These are phyloP conservation scores for Lactarius pseudohatsudake DNA, from an alignment of 768 basidiomycete species.

Conservation along the genomic window DNA sequence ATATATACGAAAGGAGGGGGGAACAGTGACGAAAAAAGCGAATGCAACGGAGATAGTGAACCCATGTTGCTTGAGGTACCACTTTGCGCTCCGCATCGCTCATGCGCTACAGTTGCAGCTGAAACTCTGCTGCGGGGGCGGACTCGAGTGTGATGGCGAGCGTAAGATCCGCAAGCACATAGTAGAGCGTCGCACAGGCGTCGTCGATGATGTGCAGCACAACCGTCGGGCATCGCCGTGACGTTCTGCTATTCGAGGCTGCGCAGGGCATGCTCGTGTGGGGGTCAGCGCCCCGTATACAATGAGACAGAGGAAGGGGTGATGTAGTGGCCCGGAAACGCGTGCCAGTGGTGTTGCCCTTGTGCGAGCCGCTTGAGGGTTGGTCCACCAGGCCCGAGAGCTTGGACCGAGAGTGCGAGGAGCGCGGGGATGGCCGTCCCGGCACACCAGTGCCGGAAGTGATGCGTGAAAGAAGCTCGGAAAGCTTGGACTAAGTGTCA, in stretches of 20 bases:
- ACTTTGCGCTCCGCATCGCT: slow-evolving; percentile 10
- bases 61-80: slow-evolving; percentile 25
- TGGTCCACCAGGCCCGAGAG: slow-evolving; percentile 4
- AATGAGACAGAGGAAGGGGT: too few relatives aligned
- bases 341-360: slow-evolving; percentile 9
- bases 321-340: background rate
- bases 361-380: slow-evolving; percentile 11
- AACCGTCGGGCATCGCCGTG: slow-evolving; percentile 14
- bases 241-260: slow-evolving; percentile 15
- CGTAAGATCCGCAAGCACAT: slow-evolving; percentile 1
- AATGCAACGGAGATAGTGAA: slow-evolving; percentile 16
- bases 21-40: background rate
- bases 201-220: slow-evolving; percentile 11
- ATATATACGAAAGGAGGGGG: too few relatives aligned
- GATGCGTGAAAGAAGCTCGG: slow-evolving; percentile 13
- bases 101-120: slow-evolving; percentile 9
- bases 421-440: background rate
- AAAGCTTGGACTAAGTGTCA: slow-evolving; percentile 6
- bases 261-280: background rate
- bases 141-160: slow-evolving; percentile 11
- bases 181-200: slow-evolving; percentile 8
- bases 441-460: background rate
- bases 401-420: background rate
- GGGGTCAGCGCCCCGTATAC: background rate
- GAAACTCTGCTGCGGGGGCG: background rate